phyloP scores from a whole-genome alignment of 441 rosid genomes.

The Arabidopsis hybrid region DNA sequence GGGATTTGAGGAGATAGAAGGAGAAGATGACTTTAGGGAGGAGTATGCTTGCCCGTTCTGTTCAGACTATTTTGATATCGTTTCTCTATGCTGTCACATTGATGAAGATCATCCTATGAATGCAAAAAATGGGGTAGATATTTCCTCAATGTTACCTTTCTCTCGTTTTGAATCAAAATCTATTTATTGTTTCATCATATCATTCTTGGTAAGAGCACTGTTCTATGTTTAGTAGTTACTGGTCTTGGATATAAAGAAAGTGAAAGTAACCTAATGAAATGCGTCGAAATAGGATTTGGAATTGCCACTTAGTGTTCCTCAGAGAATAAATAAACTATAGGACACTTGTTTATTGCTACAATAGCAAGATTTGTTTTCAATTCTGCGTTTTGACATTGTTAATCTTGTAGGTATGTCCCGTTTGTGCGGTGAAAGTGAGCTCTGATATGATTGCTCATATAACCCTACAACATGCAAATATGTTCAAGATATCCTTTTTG shows the following conservation, averaged over 20 bases:
- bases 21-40: slow-evolving; percentile 90
- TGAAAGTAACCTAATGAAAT: neutral
- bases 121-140: slow-evolving; percentile 86
- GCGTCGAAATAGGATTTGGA: neutral
- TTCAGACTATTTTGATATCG: slow-evolving; percentile 84
- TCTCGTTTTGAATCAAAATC: neutral
- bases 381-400: slow-evolving; percentile 29
- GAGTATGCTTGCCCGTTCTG: slow-evolving; percentile 98
- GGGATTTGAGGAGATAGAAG: slow-evolving; percentile 91
- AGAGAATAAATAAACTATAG: neutral
- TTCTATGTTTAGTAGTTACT: slow-evolving; percentile 10
- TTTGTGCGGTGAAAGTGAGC: slow-evolving; percentile 85
- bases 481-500: slow-evolving; percentile 88
- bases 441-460: slow-evolving; percentile 95
- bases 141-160: neutral
- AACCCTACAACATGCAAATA: slow-evolving; percentile 84
- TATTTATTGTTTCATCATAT: neutral
- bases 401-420: slow-evolving; percentile 81
- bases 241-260: slow-evolving; percentile 5
- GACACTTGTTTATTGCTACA: slow-evolving; percentile 2
- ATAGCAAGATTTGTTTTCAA: slow-evolving; percentile 1
- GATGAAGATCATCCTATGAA: slow-evolving; percentile 94
- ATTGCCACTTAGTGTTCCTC: neutral
- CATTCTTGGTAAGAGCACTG: neutral
- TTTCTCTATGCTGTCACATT: slow-evolving; percentile 93